phyloP scores from a whole-genome alignment of 305 asterid species.

The Caryopteris hybrid region DNA sequence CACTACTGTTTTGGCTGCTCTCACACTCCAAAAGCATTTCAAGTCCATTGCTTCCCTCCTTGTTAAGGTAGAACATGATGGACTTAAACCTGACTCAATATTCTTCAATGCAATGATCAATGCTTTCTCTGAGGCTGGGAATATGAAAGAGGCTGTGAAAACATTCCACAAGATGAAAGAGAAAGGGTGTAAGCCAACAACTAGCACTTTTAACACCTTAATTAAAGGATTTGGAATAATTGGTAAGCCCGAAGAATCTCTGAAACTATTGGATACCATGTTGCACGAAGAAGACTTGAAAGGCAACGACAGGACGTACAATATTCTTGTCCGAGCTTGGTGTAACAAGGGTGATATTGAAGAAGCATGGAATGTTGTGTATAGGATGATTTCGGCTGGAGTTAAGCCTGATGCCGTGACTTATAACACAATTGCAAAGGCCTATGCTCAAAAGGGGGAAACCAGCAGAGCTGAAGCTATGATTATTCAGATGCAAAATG shows the following conservation, averaged over 20 bases:
- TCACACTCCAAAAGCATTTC: constrained; percentile 74
- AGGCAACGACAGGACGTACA: constrained; percentile 83
- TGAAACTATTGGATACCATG: constrained; percentile 64
- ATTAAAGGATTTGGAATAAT: constrained; percentile 80
- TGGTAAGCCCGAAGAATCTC: constrained; percentile 80
- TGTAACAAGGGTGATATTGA: constrained; percentile 56
- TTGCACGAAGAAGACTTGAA: constrained; percentile 46
- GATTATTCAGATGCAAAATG: constrained; percentile 59
- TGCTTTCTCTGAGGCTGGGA: constrained; percentile 90
- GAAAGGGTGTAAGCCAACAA: constrained; percentile 78
- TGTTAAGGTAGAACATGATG: constrained; percentile 58
- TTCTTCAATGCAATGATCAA: constrained; percentile 93
- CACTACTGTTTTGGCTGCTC: constrained; percentile 79
- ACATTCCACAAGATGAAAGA: constrained; percentile 66
- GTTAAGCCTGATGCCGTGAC: constrained; percentile 80
- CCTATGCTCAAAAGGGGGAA: constrained; percentile 67
- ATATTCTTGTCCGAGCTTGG: constrained; percentile 85
- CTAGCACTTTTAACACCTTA: constrained; percentile 77
- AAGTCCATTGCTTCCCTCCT: constrained; percentile 73
- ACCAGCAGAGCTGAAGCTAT: constrained; percentile 65
- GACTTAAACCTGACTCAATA: constrained; percentile 80
- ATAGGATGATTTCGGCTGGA: constrained; percentile 59
- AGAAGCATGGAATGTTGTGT: constrained; percentile 73
- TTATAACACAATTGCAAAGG: constrained; percentile 74
- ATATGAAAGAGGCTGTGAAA: constrained; percentile 76